Evolutionary conservation across 306 rosid genomes (phyloP), one percentile per base, ranked within the genome.

Genomic region (Quercus alba): DNA sequence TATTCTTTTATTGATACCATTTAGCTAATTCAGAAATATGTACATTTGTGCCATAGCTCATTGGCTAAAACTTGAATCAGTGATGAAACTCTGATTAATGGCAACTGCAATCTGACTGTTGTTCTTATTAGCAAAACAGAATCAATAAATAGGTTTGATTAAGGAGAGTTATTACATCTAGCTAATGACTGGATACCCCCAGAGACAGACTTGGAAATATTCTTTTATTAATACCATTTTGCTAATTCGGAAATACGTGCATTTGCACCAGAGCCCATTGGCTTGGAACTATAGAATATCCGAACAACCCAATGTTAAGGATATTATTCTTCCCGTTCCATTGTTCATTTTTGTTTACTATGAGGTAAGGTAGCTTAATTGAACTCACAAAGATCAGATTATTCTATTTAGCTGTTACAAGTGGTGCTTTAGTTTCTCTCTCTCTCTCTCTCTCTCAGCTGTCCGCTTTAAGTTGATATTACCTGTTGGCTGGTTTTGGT

Each of bases 401-500:
- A 15, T 63, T 67, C 33, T 33, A 25, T 62, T 23, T 5, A 5
- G 5, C 46, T 76, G 38, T 64, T 61, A 13, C 46, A 12, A 58
- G 46, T 31, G 8, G 58, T 72, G 46, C 46, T 25, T 74, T 49
- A 49, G 54, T 49, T 46, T 31, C 35, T 70, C 73, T 79, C 25
- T 56, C 49, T 52, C 15, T 41, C n/a, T n/a, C n/a, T n/a, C n/a
- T n/a, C n/a, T 14, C 23, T 19, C 38, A 4, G 44, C 59, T 9
- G 19, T 54, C 64, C 59, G 70, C 33, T 61, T 70, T 26, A 28
- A 20, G 75, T 75, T 77, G 56, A 62, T 35, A 33, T 80, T 70
- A 66, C 61, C 67, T 68, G 38, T 75, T 76, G 33, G n/a, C 49
- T 79, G 56, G 67, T 78, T 56, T 61, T 46, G 72, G 75, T 25